Base-by-base conservation (phyloP, 352 stramenopile species). In the Phytophthora parvispora region DNA sequence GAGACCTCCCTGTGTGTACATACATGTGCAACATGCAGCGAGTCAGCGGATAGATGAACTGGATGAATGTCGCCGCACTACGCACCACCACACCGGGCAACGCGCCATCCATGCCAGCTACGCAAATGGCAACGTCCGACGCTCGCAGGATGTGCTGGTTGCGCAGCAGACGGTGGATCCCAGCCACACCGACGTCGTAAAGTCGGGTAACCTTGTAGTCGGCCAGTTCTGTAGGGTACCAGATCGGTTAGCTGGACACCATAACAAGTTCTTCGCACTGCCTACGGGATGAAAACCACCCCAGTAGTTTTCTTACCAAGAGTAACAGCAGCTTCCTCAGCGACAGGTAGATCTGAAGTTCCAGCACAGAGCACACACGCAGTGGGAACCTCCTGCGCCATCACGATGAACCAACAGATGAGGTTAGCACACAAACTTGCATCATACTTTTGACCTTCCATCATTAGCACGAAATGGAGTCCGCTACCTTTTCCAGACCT, bases 81-180 rank as follows among this genome's bases (percentile, higher is more conserved):
- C 93, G 79, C 58, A 98, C 97, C 51, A 99, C 95, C n/a, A 99
- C 97, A 53, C 94, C 97, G 6, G 97, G 98, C 16, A 99, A 82
- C 24, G 97, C 98, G 20, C 98, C 98, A 70, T 99, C 98, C 97
- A 99, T 99, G 10, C 98, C 97, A 55, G 98, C 98, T 24, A 98
- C 91, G 68, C 94, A 99, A 57, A 99, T 98, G 53, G 97, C 97
- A 8, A 99, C 91, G 67, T 98, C 94, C 7, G 85, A 90, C 32
- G 84, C 86, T 18, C 91, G 89, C 32, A 99, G 56, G 24, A 95
- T 81, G 63, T 92, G 84, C 72, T 92, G 87, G 54, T 97, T 94
- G 27, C 82, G 83, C 28, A 99, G 75, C 25, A 99, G 87, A 1
- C 96, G 87, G 65, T 99, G 93, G 55, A 99, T 91, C 22, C 97